Conservation (phyloP, 176 grass and related monocot genomes). For the Juncus effusus region DNA sequence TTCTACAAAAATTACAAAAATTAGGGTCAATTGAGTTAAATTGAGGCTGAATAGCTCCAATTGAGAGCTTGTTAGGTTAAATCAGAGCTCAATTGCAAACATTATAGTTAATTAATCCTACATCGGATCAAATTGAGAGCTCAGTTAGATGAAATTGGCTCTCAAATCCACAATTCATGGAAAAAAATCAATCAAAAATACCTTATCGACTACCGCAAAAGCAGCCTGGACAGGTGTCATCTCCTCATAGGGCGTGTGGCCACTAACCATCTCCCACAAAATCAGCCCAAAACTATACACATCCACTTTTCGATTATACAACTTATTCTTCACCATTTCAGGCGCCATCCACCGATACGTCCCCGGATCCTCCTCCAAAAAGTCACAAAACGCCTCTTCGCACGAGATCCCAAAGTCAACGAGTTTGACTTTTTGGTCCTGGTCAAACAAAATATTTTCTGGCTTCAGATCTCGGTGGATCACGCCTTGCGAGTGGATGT, state of each 20-base stretch:
- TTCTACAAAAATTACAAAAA: constrained; percentile 51
- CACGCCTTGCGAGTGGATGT: constrained; percentile 87
- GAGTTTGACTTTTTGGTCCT: constrained; percentile 68
- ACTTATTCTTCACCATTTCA: constrained; percentile 82
- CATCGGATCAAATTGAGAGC: background rate
- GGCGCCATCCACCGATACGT: constrained; percentile 99
- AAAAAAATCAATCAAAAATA: constrained; percentile 11
- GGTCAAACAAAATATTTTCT: constrained; percentile 93
- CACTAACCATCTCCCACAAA: constrained; percentile 81
- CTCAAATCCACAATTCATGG: background rate
- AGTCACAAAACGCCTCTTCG: constrained; percentile 53
- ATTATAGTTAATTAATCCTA: background rate
- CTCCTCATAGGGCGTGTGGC: constrained; percentile 67
- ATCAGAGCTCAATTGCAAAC: background rate
- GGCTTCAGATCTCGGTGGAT: constrained; percentile 93
- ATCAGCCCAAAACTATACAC: constrained; percentile 88
- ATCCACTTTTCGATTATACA: constrained; percentile 75
- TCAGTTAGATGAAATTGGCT: background rate
- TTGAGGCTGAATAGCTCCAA: background rate
- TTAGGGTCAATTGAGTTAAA: background rate
- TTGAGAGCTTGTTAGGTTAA: background rate
- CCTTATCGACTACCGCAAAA: constrained; percentile 97
- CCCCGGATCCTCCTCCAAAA: constrained; percentile 64
- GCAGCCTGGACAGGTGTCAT: constrained; percentile 89
- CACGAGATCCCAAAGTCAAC: constrained; percentile 95